phyloP scores from a whole-genome alignment of 2,329 filamentous ascomycete species.

The Triangularia verruculosa region DNA sequence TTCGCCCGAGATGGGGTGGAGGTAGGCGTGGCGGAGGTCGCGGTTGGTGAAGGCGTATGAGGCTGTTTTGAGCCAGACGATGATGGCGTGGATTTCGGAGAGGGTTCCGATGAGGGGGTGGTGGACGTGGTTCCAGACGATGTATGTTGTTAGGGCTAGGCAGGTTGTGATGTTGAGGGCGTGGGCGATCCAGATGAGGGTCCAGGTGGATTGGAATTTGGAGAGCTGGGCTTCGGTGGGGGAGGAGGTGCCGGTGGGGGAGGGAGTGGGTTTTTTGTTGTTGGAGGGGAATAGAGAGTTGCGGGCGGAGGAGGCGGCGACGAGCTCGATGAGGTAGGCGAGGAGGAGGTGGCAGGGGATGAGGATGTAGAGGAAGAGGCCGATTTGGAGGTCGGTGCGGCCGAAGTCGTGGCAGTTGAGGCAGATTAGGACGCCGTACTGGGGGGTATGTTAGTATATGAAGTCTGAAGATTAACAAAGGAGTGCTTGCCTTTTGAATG shows the following conservation, averaged over 20 bases:
- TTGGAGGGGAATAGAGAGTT: constrained; percentile 56
- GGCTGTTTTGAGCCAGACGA: constrained; percentile 93
- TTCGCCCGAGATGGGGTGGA: constrained; percentile 69
- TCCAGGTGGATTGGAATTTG: constrained; percentile 74
- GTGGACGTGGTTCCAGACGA: constrained; percentile 88
- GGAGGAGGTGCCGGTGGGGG: constrained; percentile 47
- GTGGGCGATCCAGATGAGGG: constrained; percentile 75
- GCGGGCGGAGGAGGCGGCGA: constrained; percentile 76
- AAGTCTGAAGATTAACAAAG: constrained; percentile 8
- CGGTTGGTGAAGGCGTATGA: constrained; percentile 97
- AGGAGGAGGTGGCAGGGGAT: constrained; percentile 89
- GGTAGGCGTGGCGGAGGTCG: constrained; percentile 85
- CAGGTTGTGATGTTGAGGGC: constrained; percentile 79
- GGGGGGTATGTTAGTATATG: constrained; percentile 19
- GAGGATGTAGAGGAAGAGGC: constrained; percentile 74
- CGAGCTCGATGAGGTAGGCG: constrained; percentile 84
- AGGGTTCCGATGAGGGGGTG: constrained; percentile 92
- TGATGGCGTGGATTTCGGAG: constrained; percentile 85
- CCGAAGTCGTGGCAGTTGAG: constrained; percentile 86
- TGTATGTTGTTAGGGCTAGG: constrained; percentile 73
- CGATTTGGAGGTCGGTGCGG: constrained; percentile 71
- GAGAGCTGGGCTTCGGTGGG: constrained; percentile 60
- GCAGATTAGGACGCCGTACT: constrained; percentile 95
- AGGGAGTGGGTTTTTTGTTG: too few species aligned
- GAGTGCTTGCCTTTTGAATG: constrained; percentile 70